phyloP scores from a whole-genome alignment of 2,329 filamentous ascomycete genomes.

The Atkinsonella texensis region DNA sequence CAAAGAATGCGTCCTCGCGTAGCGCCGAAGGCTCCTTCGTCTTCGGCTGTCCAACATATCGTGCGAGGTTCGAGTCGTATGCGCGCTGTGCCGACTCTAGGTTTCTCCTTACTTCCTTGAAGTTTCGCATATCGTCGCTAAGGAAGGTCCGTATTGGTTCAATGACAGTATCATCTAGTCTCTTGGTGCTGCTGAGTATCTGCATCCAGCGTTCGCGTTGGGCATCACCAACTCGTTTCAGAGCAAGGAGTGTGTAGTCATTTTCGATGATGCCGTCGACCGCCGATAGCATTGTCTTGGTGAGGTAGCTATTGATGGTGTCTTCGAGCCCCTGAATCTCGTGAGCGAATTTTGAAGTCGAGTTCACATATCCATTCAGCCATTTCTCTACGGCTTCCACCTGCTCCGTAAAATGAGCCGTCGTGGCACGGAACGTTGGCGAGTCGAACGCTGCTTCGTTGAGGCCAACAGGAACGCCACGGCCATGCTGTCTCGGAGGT shows the following conservation, averaged over 20 bases:
- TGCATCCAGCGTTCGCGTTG: constrained; percentile 80
- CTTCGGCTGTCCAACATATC: constrained; percentile 78
- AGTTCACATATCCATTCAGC: constrained; percentile 54
- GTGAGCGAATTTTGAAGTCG: constrained; percentile 43
- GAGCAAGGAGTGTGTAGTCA: constrained; percentile 82
- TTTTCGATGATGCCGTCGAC: constrained; percentile 84
- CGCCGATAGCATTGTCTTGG: constrained; percentile 62
- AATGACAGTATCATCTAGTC: constrained; percentile 62
- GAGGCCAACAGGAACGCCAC: constrained; percentile 62
- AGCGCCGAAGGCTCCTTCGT: constrained; percentile 86
- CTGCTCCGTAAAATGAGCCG: constrained; percentile 81
- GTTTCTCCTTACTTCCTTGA: constrained; percentile 70
- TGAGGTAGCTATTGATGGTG: constrained; percentile 63
- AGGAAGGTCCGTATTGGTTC: constrained; percentile 77
- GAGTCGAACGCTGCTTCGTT: constrained; percentile 96
- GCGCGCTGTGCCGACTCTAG: constrained; percentile 73
- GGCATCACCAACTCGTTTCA: constrained; percentile 75
- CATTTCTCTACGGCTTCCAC: constrained; percentile 84
- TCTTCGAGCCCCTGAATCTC: constrained; percentile 65
- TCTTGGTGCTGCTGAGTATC: constrained; percentile 60
- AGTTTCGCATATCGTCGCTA: constrained; percentile 63
- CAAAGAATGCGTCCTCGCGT: constrained; percentile 87
- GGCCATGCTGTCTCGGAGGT: constrained; percentile 13
- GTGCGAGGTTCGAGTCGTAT: constrained; percentile 69
- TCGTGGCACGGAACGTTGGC: constrained; percentile 82